These are phyloP conservation scores for Tolypocladium guangdongense DNA, from an alignment of 2,329 filamentous ascomycete genomes.

Conservation along the genomic window DNA sequence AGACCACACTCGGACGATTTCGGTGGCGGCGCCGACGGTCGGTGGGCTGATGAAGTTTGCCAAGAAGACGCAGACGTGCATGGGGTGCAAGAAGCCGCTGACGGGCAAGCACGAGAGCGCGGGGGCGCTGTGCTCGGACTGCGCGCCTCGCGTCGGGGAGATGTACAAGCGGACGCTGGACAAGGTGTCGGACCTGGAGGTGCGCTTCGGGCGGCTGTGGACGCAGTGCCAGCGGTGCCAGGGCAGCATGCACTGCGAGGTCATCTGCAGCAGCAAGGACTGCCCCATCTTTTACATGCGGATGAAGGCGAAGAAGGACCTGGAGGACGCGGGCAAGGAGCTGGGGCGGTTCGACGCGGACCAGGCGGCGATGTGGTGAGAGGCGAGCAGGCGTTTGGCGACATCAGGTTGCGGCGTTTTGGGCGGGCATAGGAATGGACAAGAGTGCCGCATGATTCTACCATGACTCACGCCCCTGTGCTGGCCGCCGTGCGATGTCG, in stretches of 20 bases:
- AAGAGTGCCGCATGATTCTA: too few species aligned
- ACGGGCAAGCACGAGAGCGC: constrained; percentile 65
- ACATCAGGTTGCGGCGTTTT: not conserved
- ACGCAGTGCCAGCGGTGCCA: constrained; percentile 97
- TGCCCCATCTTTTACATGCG: constrained; percentile 99
- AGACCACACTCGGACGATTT: constrained; percentile 89
- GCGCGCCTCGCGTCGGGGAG: constrained; percentile 75
- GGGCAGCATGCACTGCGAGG: constrained; percentile 95
- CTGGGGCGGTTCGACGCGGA: constrained; percentile 82
- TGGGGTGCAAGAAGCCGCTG: constrained; percentile 97
- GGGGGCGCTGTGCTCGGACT: constrained; percentile 83
- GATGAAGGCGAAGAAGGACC: constrained; percentile 99
- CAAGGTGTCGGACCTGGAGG: constrained; percentile 84
- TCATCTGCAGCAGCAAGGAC: constrained; percentile 92
- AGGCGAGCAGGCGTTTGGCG: not conserved
- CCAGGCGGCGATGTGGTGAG: constrained; percentile 52
- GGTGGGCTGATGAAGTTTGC: constrained; percentile 97
- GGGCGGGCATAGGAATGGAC: not conserved
- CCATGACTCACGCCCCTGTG: not conserved
- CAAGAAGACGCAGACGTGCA: constrained; percentile 95
- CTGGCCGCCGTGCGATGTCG: not conserved
- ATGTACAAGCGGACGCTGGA: constrained; percentile 85
- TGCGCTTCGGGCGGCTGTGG: constrained; percentile 87
- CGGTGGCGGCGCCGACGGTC: constrained; percentile 80
- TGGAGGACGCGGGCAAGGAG: constrained; percentile 90